Evolutionary conservation across 2,329 filamentous ascomycete genomes (phyloP).

Genomic region (Westerdykella sp.): DNA sequence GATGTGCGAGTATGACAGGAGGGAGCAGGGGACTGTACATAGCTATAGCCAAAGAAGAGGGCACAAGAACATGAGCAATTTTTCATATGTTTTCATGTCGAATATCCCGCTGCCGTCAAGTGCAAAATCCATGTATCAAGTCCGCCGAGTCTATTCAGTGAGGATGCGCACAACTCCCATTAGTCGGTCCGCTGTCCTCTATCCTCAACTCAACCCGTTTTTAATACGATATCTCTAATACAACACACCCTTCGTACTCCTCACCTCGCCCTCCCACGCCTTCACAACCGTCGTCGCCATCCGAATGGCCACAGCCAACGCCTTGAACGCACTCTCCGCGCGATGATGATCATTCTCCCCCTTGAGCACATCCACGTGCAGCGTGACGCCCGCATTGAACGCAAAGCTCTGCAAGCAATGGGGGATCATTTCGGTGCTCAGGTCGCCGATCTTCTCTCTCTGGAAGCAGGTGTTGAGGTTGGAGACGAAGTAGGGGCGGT

Average conservation of each 20-base stretch:
- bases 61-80: no score
- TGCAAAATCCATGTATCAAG: no score
- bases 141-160: no score
- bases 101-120: no score
- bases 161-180: no score
- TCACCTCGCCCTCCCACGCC: conserved; percentile 83
- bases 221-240: conserved; percentile 26
- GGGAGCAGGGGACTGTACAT: conserved; percentile 2
- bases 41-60: background rate
- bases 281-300: conserved; percentile 68
- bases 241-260: conserved; percentile 92
- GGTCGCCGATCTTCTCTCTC: conserved; percentile 87
- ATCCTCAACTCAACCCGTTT: no score
- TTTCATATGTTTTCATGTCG: no score
- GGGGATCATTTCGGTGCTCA: conserved; percentile 94
- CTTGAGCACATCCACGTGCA: conserved; percentile 88
- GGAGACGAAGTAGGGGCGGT: conserved; percentile 78
- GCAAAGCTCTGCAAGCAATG: conserved; percentile 95
- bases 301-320: conserved; percentile 77
- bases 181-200: no score
- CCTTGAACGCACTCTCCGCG: conserved; percentile 96
- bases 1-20: background rate
- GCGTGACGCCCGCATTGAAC: conserved; percentile 79
- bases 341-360: conserved; percentile 94
- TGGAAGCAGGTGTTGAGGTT: conserved; percentile 64